phyloP scores from a whole-genome alignment of 73 alveolate species.

The Paramecium primaurelia region DNA sequence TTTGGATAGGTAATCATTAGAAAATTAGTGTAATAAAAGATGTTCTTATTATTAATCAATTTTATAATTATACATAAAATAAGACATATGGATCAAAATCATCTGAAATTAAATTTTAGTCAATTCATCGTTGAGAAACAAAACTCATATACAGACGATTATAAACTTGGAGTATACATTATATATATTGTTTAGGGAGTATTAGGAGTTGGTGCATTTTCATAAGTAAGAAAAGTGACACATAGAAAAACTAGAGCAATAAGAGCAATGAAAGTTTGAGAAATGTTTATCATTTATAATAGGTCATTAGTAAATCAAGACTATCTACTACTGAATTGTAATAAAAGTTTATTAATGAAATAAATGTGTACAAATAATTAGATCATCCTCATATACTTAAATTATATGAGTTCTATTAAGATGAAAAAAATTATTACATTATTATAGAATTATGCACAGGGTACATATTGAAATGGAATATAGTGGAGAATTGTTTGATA shows the following conservation, averaged over 20 bases:
- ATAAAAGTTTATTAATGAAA: conserved; percentile 64
- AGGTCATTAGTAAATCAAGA: conserved; percentile 49
- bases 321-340: conserved; percentile 47
- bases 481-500: conserved; percentile 94
- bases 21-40: not conserved
- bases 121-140: conserved; percentile 49
- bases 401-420: conserved; percentile 62
- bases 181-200: not conserved
- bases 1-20: not conserved
- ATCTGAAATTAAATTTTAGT: conserved; percentile 54
- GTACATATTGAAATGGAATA: not conserved
- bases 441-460: conserved; percentile 69
- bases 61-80: not conserved
- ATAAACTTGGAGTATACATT: conserved; percentile 38
- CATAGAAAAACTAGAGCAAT: conserved; percentile 64
- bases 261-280: conserved; percentile 57
- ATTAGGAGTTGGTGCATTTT: conserved; percentile 68
- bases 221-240: conserved; percentile 61
- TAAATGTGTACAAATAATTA: conserved; percentile 38
- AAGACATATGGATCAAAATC: conserved; percentile 33
- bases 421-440: conserved; percentile 53
- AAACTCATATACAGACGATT: conserved; percentile 55
- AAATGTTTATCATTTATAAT: not conserved
- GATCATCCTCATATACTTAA: conserved; percentile 71
- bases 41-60: not conserved